Percentiles rank a stretch among this genome's conserved stretches.
Conservation (phyloP, 2,329 filamentous ascomycete genomes). For the Cladosporium halotolerans region DNA sequence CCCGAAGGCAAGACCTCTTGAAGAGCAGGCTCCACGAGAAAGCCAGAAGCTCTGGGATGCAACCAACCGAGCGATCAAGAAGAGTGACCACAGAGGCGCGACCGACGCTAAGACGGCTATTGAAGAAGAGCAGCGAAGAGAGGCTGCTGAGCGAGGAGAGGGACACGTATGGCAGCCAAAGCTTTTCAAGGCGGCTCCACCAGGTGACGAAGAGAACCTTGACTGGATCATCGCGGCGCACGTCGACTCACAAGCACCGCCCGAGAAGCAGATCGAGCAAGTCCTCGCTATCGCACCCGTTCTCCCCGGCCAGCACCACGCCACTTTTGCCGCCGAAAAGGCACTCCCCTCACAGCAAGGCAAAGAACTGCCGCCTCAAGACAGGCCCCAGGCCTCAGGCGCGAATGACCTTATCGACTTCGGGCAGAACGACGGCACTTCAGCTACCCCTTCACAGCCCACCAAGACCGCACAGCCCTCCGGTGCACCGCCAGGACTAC, state of each 20-base stretch:
- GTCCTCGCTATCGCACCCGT: constrained; percentile 83
- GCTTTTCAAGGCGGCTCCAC: constrained; percentile 69
- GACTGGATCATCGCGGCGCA: constrained; percentile 92
- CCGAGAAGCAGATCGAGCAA: constrained; percentile 65
- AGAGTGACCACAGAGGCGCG: constrained; percentile 77
- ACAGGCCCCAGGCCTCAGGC: constrained; percentile 2
- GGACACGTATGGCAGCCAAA: constrained; percentile 83
- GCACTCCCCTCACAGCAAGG: constrained; percentile 15
- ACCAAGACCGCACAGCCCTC: constrained; percentile 10
- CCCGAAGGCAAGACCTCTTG: constrained; percentile 67
- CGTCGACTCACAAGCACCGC: constrained; percentile 61
- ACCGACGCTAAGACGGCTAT: constrained; percentile 96
- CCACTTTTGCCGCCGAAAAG: constrained; percentile 15
- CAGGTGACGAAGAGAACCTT: constrained; percentile 65
- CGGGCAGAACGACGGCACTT: constrained; percentile 38
- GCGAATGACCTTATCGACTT: constrained; percentile 52
- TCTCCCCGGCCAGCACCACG: constrained; percentile 41
- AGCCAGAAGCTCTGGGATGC: constrained; percentile 82
- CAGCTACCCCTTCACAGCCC: constrained; percentile 15
- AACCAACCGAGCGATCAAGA: constrained; percentile 74
- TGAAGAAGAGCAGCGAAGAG: constrained; percentile 84
- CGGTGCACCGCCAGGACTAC: constrained; percentile 10
- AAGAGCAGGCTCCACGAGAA: constrained; percentile 84
- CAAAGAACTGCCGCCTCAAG: constrained; percentile 6
- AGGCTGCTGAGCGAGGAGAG: constrained; percentile 72